Percentiles rank a stretch among this genome's conserved stretches.
Conservation (phyloP, 2,329 filamentous ascomycete genomes). For the Ciborinia camelliae region DNA sequence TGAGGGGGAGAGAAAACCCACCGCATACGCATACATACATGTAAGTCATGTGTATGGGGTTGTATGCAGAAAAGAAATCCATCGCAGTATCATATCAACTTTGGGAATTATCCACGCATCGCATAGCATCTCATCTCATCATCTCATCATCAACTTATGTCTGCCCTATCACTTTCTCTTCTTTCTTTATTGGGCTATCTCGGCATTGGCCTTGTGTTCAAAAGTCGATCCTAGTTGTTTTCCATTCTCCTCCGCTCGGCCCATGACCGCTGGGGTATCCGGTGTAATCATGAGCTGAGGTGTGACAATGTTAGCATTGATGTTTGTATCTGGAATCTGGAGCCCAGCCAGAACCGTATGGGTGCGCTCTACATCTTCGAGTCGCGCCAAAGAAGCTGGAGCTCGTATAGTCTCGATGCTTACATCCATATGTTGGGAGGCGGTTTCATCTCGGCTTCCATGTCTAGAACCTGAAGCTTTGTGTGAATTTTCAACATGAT, state of each 20-base stretch:
- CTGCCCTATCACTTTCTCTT: neutral
- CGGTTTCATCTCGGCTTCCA: constrained; percentile 17
- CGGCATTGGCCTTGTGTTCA: neutral
- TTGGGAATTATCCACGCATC: constrained; percentile 3
- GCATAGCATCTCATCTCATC: neutral
- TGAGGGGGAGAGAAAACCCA: neutral
- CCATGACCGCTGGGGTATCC: constrained; percentile 29
- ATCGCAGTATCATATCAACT: neutral
- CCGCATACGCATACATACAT: neutral
- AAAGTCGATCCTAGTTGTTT: constrained; percentile 32
- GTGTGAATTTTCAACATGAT: constrained; percentile 33
- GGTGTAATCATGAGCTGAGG: constrained; percentile 35
- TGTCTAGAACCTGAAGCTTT: constrained; percentile 24
- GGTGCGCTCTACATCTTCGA: neutral
- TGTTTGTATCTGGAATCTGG: constrained; percentile 18
- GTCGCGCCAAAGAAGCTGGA: constrained; percentile 12
- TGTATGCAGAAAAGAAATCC: neutral
- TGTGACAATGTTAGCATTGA: constrained; percentile 25
- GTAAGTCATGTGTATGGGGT: neutral
- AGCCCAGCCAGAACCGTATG: neutral
- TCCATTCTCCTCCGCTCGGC: constrained; percentile 25
- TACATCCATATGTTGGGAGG: constrained; percentile 25
- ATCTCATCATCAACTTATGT: neutral
- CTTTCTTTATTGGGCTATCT: constrained; percentile 4
- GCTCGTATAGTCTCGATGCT: constrained; percentile 34